Evolutionary conservation across 176 grass and related monocot genomes (phyloP).

Genomic region (Carex pumila): DNA sequence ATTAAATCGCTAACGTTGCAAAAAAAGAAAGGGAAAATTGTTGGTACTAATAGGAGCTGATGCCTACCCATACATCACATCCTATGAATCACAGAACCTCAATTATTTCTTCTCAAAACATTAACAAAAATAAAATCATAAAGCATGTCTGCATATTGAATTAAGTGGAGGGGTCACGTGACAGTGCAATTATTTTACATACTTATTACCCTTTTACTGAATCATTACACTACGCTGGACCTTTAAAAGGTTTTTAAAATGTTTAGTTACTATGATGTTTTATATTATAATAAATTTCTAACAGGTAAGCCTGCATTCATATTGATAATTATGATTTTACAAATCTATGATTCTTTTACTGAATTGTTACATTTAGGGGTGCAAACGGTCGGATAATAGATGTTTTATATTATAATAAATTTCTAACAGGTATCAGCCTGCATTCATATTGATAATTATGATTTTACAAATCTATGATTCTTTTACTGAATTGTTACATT

Average conservation of each 20-base stretch:
- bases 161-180: neutral
- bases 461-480: neutral
- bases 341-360: neutral
- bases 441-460: neutral
- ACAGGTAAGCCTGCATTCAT: neutral
- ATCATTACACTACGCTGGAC: neutral
- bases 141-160: neutral
- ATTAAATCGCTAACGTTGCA: neutral
- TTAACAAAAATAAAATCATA: neutral
- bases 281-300: neutral
- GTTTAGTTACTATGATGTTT: neutral
- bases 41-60: neutral
- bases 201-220: neutral
- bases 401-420: neutral
- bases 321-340: neutral
- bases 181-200: neutral
- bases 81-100: slow-evolving; percentile 1
- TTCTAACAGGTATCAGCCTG: neutral
- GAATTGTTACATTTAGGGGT: neutral
- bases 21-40: neutral
- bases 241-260: neutral
- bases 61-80: neutral
- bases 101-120: neutral
- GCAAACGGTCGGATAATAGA: no score
- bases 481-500: neutral